Conservation (phyloP, 345 rosid species). For the Eucalyptus cloeziana region DNA sequence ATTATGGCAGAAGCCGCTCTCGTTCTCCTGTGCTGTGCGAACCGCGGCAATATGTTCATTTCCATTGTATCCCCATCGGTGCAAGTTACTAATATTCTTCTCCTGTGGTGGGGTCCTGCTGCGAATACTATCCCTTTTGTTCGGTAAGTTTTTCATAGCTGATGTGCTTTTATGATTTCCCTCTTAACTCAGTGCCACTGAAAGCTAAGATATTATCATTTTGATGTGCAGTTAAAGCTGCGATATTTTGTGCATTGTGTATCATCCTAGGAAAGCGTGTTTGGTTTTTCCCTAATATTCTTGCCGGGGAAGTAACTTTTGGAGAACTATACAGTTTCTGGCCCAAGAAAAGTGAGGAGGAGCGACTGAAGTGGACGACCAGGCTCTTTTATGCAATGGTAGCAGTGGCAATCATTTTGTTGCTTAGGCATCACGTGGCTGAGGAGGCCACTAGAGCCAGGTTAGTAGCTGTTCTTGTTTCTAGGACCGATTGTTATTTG, state of each 20-base stretch:
- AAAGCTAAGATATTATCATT: background rate
- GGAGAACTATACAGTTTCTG: constrained; percentile 90
- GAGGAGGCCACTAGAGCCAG: constrained; percentile 99
- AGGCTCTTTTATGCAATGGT: constrained; percentile 75
- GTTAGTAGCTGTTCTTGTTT: constrained; percentile 7
- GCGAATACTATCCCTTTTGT: constrained; percentile 62
- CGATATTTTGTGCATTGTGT: constrained; percentile 59
- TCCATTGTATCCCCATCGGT: constrained; percentile 87
- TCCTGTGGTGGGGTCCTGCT: constrained; percentile 73
- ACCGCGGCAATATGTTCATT: constrained; percentile 89
- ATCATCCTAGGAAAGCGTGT: constrained; percentile 77
- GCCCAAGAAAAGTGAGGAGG: constrained; percentile 96
- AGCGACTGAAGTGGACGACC: constrained; percentile 86
- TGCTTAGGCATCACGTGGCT: constrained; percentile 93
- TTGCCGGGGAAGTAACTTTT: constrained; percentile 96
- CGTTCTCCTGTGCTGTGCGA: constrained; percentile 90
- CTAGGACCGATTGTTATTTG: background rate
- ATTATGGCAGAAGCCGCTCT: constrained; percentile 91
- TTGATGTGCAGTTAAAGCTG: constrained; percentile 65
- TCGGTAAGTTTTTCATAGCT: constrained; percentile 25
- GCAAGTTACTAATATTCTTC: constrained; percentile 80
- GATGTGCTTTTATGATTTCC: background rate
- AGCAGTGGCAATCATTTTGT: constrained; percentile 61
- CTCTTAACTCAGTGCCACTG: background rate
- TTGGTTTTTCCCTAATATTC: constrained; percentile 98